Conservation (phyloP, 2,329 filamentous ascomycete species). For the Ophiostoma sp. region DNA sequence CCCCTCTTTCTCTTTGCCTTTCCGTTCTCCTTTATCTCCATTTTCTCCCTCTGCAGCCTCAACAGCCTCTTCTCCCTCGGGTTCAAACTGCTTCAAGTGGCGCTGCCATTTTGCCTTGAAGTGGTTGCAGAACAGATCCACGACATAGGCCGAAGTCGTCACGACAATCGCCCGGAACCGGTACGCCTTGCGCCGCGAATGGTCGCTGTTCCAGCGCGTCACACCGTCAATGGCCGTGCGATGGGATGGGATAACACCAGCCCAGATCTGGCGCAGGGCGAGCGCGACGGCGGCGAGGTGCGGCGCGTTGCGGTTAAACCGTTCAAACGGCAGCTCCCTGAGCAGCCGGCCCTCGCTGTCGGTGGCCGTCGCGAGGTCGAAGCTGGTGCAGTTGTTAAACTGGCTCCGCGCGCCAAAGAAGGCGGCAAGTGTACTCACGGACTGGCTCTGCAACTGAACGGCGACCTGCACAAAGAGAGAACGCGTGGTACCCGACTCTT, state of each 20-base stretch:
- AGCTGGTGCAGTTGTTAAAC: slow-evolving; percentile 5
- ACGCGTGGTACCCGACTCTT: slow-evolving; percentile 22
- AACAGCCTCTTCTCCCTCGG: background rate
- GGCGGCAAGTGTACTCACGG: background rate
- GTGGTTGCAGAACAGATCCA: slow-evolving; percentile 15
- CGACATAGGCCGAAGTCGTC: slow-evolving; percentile 16
- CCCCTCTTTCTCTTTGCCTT: slow-evolving; percentile 5
- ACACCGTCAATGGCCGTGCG: slow-evolving; percentile 18
- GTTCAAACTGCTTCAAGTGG: background rate
- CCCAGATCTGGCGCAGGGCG: slow-evolving; percentile 18
- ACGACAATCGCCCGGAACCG: slow-evolving; percentile 19
- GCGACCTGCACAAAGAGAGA: slow-evolving; percentile 21
- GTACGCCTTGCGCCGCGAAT: slow-evolving; percentile 22
- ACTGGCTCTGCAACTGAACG: background rate
- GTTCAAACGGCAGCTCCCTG: slow-evolving; percentile 16
- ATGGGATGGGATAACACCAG: slow-evolving; percentile 17
- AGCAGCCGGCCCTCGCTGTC: background rate
- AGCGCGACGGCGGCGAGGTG: slow-evolving; percentile 14
- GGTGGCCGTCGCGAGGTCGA: slow-evolving; percentile 7
- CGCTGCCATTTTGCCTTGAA: slow-evolving; percentile 5
- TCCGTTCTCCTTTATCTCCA: background rate
- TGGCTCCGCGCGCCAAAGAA: slow-evolving; percentile 16
- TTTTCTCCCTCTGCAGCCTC: background rate
- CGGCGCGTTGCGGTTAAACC: slow-evolving; percentile 15
- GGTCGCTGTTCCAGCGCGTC: slow-evolving; percentile 20